Evolutionary conservation across 805 yeast genomes (phyloP).

Genomic region (Candida maltosa): DNA sequence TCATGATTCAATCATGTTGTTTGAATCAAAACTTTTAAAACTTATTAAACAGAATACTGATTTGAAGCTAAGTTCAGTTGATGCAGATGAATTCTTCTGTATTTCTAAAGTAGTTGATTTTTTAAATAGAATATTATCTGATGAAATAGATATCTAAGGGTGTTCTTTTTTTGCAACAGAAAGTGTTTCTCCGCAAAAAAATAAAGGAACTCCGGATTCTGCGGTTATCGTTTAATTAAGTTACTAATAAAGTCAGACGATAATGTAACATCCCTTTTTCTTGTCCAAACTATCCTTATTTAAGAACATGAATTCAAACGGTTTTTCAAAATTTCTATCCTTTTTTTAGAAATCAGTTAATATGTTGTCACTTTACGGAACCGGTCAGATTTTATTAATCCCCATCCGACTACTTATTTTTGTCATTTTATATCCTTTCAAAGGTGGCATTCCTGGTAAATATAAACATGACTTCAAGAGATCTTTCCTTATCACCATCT

Average conservation of each 20-base stretch:
- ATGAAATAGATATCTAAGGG: too few relatives aligned
- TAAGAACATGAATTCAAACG: too few relatives aligned
- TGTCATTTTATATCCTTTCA: constrained; percentile 9
- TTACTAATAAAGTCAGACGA: too few relatives aligned
- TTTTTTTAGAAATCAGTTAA: too few relatives aligned
- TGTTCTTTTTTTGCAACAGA: too few relatives aligned
- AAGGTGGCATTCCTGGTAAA: constrained; percentile 15
- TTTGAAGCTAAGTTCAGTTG: constrained; percentile 7
- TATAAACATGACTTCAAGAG: constrained; percentile 9
- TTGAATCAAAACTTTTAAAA: constrained; percentile 19
- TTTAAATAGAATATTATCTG: constrained; percentile 18
- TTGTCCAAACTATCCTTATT: too few relatives aligned
- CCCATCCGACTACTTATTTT: constrained; percentile 13
- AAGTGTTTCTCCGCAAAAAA: too few relatives aligned
- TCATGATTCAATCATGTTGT: constrained; percentile 27
- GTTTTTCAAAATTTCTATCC: too few relatives aligned
- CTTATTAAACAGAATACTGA: constrained; percentile 7
- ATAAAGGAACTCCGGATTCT: too few relatives aligned
- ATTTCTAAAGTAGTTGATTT: constrained; percentile 20
- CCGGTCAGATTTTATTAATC: constrained; percentile 6
- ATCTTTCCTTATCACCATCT: constrained; percentile 13
- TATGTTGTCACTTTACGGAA: constrained; percentile 5
- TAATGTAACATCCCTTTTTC: too few relatives aligned
- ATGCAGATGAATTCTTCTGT: constrained; percentile 17
- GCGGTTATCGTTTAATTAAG: too few relatives aligned